Evolutionary conservation across 768 basidiomycete species (phyloP), one percentile per base, ranked within the genome.

Genomic region (Trametes coccinea): DNA sequence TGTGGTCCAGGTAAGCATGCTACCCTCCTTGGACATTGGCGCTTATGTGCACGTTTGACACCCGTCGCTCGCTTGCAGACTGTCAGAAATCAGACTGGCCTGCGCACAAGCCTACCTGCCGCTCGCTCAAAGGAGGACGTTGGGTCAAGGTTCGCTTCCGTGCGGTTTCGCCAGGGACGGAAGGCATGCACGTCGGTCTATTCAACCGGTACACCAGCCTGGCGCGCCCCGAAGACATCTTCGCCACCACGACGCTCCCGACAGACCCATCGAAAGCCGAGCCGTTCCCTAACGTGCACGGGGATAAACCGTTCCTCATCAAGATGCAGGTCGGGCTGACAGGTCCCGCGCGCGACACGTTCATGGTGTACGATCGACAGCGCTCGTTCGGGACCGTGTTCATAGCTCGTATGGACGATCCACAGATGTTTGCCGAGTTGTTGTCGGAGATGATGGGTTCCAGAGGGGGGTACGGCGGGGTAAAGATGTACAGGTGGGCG

Each of bases 331-430:
- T 61, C 34, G 58, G 48, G 31, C 17, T 48, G 13, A 14, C 51
- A n/a, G 2, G 22, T 9, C 4, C 11, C 10, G 29, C 30, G 17
- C 46, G 5, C 39, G 47, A 16, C 37, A 56, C 52, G 6, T 40
- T 74, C 7, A 56, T 79, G 52, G 64, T 79, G 0, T 80, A 80
- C 54, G 80, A 80, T 60, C 69, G 76, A 11, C 73, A 77, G 60
- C 70, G 73, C 45, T 76, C 73, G 46, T 77, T 79, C 48, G 34
- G 34, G 34, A 67, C 75, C 43, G 71, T 68, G 13, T 66, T 70
- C 47, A 74, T 76, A 71, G 58, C 66, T 54, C 67, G 64, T 54
- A 55, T 41, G 3, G 55, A 61, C 34, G 68, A 73, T 53, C 61
- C 60, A 5, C 52, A 52, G 22, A 6, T 37, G 34, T 63, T 57